Evolutionary conservation across 2,329 filamentous ascomycete species (phyloP), one percentile per base, ranked within the genome.

Genomic region (Pseudogymnoascus sp.): DNA sequence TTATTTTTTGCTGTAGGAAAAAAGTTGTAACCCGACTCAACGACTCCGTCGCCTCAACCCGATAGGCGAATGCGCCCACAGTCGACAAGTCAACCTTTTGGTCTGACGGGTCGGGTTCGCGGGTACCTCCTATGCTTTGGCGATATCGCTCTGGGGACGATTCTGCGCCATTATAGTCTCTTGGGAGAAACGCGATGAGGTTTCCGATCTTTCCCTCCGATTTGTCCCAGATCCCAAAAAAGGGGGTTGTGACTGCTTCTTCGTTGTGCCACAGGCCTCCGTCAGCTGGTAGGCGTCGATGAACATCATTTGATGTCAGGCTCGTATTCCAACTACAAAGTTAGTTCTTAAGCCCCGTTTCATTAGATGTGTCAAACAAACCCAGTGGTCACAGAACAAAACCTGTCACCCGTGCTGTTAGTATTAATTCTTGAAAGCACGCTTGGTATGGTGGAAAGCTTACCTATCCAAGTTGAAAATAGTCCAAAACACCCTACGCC

Each of bases 401-500:
- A 59, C 20, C 61, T 65, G 43, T 8, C 22, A 50, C 4, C 8
- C 25, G n/a, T 28, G 14, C 22, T 50, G 62, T 50, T 50, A 50
- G 43, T 3, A 11, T 50, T 30, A 30, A 14, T 50, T 50, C 8
- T 35, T 9, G 12, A 8, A 50, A 16, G 43, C 43, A 50, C 1
- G 30, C 5, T 30, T 16, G 37, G 67, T 67, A 8, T 64, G 68
- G 69, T 62, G 70, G 74, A 66, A 77, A n/a, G 67, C 62, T 11
- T 47, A 65, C 68, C 68, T 28, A 61, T 83, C 81, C 2, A 83
- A 70, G 7, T 77, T 80, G 65, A 83, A 84, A 60, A 79, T 80
- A 37, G 79, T 79, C 81, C 81, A 83, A 64, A 77, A 78, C 63
- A 80, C 64, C 64, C 76, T 69, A 59, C 78, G 72, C 37, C 77